A percentile compares a stretch with the other conserved stretches of the same genome.
phyloP scores from a whole-genome alignment of 805 yeast genomes.

The Saccharomycopsis capsularis region DNA sequence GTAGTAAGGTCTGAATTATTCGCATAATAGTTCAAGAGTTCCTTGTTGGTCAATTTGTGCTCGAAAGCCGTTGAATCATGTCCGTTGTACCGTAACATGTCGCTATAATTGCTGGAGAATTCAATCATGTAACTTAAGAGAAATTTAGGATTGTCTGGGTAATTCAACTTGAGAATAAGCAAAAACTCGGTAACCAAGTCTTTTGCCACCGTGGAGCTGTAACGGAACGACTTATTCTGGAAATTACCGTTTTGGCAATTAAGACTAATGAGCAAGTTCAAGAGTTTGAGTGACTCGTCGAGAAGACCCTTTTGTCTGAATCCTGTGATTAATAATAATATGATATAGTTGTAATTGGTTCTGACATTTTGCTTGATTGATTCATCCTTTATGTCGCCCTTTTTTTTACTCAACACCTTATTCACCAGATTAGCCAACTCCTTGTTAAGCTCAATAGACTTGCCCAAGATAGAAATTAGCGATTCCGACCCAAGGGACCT shows the following conservation, averaged over 20 bases:
- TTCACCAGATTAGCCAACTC: constrained; percentile 3
- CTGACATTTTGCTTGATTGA: neutral
- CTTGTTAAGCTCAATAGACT: constrained; percentile 7
- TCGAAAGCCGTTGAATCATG: constrained; percentile 7
- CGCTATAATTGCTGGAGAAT: constrained; percentile 6
- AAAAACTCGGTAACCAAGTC: constrained; percentile 18
- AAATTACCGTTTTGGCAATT: neutral
- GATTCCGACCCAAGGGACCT: constrained; percentile 8
- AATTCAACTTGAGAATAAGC: constrained; percentile 6
- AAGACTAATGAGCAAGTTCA: constrained; percentile 11
- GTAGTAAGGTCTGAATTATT: neutral
- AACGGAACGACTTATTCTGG: neutral
- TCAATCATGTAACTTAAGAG: constrained; percentile 15
- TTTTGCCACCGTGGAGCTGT: constrained; percentile 4
- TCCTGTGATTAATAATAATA: constrained; percentile 8
- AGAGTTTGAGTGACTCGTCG: constrained; percentile 12
- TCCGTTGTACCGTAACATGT: neutral
- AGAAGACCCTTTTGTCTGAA: constrained; percentile 14
- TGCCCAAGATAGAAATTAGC: constrained; percentile 2
- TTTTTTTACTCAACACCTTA: neutral
- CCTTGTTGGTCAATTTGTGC: neutral
- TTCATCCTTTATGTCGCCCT: neutral
- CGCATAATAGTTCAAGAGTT: neutral
- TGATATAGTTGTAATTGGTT: constrained; percentile 8
- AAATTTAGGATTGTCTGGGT: constrained; percentile 11